Evolutionary conservation across 1,139 yeast species (phyloP).

Genomic region (Yamadazyma atlantica): DNA sequence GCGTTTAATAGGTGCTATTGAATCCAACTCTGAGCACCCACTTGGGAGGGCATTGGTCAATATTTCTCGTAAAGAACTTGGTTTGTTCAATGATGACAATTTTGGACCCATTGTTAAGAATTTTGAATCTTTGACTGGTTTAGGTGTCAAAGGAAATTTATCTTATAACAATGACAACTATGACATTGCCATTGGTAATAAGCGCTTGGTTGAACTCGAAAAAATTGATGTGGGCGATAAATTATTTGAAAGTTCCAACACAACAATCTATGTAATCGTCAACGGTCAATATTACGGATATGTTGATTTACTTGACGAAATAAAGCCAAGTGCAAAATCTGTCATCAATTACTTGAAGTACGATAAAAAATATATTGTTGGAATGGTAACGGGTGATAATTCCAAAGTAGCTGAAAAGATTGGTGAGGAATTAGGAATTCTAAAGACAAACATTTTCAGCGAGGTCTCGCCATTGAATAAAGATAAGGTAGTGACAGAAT

Average conservation of each 20-base stretch:
- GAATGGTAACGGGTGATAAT: constrained; percentile 91
- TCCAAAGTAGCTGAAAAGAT: constrained; percentile 60
- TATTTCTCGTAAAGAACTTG: constrained; percentile 26
- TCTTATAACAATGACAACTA: constrained; percentile 18
- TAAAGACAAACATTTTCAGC: constrained; percentile 64
- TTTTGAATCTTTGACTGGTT: constrained; percentile 62
- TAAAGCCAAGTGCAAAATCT: constrained; percentile 63
- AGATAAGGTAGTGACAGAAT: constrained; percentile 59
- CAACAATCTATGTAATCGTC: constrained; percentile 46
- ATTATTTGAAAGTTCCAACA: constrained; percentile 20
- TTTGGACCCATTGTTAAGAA: constrained; percentile 30
- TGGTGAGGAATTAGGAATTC: constrained; percentile 69
- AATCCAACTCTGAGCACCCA: constrained; percentile 82
- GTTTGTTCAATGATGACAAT: constrained; percentile 36
- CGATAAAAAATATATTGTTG: constrained; percentile 61
- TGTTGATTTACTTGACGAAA: constrained; percentile 65
- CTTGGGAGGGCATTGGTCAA: constrained; percentile 67
- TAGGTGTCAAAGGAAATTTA: constrained; percentile 63
- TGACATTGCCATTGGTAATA: constrained; percentile 57
- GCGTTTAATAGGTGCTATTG: constrained; percentile 63
- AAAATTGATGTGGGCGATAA: constrained; percentile 8
- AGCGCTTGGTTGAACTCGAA: constrained; percentile 37
- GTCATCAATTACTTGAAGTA: constrained; percentile 56
- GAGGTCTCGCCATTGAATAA: constrained; percentile 79
- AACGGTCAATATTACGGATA: constrained; percentile 62